Conservation (phyloP, 2,329 filamentous ascomycete species). For the Alternaria arborescens region DNA sequence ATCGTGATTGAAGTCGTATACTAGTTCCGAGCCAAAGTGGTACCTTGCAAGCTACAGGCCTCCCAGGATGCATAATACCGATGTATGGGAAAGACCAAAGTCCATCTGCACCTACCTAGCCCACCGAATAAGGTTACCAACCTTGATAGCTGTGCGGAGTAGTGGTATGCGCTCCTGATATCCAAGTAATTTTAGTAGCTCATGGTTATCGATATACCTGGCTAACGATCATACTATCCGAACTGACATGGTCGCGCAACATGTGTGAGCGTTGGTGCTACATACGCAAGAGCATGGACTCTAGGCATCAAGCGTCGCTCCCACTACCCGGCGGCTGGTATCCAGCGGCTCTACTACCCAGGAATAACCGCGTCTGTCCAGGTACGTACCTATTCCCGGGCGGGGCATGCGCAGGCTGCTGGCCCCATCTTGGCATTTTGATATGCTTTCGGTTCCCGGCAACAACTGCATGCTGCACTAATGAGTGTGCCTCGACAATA, state of each 20-base stretch:
- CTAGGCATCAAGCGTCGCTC: background rate
- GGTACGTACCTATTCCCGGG: background rate
- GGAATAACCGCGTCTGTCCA: slow-evolving; percentile 12
- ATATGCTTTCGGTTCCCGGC: background rate
- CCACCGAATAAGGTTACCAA: background rate
- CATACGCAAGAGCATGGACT: background rate
- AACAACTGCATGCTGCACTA: background rate
- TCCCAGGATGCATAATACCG: background rate
- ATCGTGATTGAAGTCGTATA: background rate
- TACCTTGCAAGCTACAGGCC: background rate
- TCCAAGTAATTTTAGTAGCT: background rate
- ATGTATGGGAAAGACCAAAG: background rate
- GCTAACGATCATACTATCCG: background rate
- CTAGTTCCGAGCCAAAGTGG: background rate
- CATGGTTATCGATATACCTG: background rate
- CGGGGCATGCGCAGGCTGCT: slow-evolving; percentile 1
- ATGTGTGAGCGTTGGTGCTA: background rate
- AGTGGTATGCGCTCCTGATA: background rate
- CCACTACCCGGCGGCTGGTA: background rate
- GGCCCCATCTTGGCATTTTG: background rate
- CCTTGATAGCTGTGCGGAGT: background rate
- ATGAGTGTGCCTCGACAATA: background rate
- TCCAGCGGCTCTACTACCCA: slow-evolving; percentile 1
- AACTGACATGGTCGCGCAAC: background rate
- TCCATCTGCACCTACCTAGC: background rate